Percentiles rank a stretch among this genome's conserved stretches.
Conservation (phyloP, 192 early-diverging fungal species). For the Funneliformis geosporum region DNA sequence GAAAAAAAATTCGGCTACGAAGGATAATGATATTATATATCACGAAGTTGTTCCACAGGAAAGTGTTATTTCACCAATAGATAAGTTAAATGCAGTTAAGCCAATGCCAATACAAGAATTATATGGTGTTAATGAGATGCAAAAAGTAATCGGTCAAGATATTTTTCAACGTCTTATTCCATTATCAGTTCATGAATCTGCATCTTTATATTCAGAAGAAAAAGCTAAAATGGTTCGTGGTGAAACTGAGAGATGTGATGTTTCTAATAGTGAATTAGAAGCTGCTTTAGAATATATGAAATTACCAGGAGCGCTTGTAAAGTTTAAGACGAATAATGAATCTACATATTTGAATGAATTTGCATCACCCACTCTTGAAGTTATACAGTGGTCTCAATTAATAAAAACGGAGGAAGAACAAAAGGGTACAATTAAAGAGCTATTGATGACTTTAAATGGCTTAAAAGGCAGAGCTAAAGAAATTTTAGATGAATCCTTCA, state of each 20-base stretch:
- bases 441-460: slow-evolving; percentile 64
- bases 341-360: slow-evolving; percentile 49
- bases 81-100: slow-evolving; percentile 86
- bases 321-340: slow-evolving; percentile 67
- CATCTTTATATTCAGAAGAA: slow-evolving; percentile 94
- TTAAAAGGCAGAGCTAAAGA: slow-evolving; percentile 66
- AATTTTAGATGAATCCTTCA: slow-evolving; percentile 62
- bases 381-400: slow-evolving; percentile 62
- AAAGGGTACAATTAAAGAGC: slow-evolving; percentile 52
- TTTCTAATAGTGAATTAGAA: slow-evolving; percentile 82
- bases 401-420: slow-evolving; percentile 60
- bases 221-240: slow-evolving; percentile 89
- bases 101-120: slow-evolving; percentile 73
- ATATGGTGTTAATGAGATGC: slow-evolving; percentile 70
- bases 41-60: slow-evolving; percentile 82
- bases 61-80: slow-evolving; percentile 76
- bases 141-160: slow-evolving; percentile 86
- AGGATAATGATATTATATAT: slow-evolving; percentile 98
- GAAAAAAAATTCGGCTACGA: slow-evolving; percentile 63
- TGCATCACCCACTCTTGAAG: slow-evolving; percentile 57
- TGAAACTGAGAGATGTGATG: slow-evolving; percentile 76
- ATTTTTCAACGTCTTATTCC: slow-evolving; percentile 89
- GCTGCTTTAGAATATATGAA: slow-evolving; percentile 87
- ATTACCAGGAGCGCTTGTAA: slow-evolving; percentile 72
- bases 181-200: slow-evolving; percentile 89